Percentiles rank a stretch among this genome's conserved stretches.
These are phyloP conservation scores for Rhynchosporium secalis DNA, from an alignment of 2,329 filamentous ascomycete species.

Conservation along the genomic window DNA sequence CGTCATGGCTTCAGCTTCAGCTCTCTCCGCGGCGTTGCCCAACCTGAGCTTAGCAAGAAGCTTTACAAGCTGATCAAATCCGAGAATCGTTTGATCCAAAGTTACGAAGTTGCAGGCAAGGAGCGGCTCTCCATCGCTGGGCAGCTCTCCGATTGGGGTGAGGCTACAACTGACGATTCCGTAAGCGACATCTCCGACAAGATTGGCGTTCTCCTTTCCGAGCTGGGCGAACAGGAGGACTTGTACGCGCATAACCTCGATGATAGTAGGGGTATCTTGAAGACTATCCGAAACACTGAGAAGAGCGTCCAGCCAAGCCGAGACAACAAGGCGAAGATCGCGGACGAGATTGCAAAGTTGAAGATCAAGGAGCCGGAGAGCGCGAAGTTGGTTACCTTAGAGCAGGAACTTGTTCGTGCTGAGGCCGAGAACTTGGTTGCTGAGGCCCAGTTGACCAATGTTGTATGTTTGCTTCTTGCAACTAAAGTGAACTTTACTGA, in stretches of 20 bases:
- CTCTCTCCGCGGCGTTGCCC: constrained; percentile 79
- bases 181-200: constrained; percentile 93
- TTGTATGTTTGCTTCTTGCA: constrained; percentile 58
- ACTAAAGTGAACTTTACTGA: constrained; percentile 14
- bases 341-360: constrained; percentile 87
- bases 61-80: constrained; percentile 93
- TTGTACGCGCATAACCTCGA: constrained; percentile 83
- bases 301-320: constrained; percentile 90
- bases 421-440: constrained; percentile 96
- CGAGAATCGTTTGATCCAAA: constrained; percentile 82
- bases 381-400: constrained; percentile 75
- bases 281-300: constrained; percentile 94
- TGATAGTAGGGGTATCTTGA: constrained; percentile 78
- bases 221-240: constrained; percentile 94
- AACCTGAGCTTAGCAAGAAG: constrained; percentile 85
- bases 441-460: constrained; percentile 93
- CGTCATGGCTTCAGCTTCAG: constrained; percentile 81
- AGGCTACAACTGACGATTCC: constrained; percentile 82
- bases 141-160: constrained; percentile 95
- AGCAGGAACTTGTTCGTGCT: constrained; percentile 94
- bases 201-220: constrained; percentile 85
- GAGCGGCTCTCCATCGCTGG: constrained; percentile 83
- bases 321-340: constrained; percentile 82
- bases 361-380: constrained; percentile 92
- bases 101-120: constrained; percentile 80